Evolutionary conservation across 2,329 filamentous ascomycete species (phyloP).

Genomic region (Scedosporium dehoogii): DNA sequence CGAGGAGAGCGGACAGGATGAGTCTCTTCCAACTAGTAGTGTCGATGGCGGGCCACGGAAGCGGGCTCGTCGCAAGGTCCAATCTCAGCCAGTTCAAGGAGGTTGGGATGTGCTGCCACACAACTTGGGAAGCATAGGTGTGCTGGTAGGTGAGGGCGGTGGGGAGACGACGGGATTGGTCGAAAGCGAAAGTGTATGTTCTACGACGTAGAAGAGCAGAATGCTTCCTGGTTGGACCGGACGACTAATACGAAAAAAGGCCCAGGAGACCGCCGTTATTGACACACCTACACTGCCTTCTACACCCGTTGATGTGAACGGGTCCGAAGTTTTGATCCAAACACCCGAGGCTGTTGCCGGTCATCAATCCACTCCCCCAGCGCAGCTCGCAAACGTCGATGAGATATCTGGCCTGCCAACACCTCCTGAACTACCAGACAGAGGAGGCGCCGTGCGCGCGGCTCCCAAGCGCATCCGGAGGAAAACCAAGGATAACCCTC

Average conservation of each 20-base stretch:
- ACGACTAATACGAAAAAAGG: background rate
- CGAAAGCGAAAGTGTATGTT: background rate
- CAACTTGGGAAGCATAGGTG: background rate
- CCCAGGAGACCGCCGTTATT: background rate
- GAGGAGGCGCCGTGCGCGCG: background rate
- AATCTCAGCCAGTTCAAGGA: background rate
- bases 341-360: background rate
- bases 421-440: background rate
- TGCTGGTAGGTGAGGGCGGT: background rate
- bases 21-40: background rate
- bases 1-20: background rate
- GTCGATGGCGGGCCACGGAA: background rate
- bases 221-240: background rate
- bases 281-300: background rate
- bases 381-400: background rate
- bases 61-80: background rate
- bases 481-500: conserved; percentile 25
- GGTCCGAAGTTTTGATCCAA: background rate
- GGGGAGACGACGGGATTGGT: background rate
- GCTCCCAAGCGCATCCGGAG: conserved; percentile 10
- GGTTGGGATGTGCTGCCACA: conserved; percentile 3
- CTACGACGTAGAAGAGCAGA: background rate
- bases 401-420: background rate
- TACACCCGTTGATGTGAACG: background rate
- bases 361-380: background rate